phyloP scores from a whole-genome alignment of 164 flowering plant species.

The Malania oleifera region DNA sequence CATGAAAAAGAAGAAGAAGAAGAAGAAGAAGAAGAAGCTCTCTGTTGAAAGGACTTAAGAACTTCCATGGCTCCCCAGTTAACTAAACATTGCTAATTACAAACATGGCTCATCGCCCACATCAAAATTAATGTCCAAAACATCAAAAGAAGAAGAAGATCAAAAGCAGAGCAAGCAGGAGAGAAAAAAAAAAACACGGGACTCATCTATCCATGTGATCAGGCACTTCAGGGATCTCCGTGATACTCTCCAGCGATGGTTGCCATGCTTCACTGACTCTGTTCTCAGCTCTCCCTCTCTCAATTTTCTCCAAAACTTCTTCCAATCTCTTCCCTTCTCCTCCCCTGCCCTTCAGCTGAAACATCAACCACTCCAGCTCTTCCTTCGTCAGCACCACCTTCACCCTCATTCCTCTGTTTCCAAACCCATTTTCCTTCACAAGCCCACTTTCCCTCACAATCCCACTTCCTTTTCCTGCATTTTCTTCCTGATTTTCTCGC shows the following conservation, averaged over 20 bases:
- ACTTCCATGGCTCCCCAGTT: neutral
- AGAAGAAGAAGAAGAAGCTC: neutral
- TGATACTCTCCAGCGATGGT: slow-evolving; percentile 57
- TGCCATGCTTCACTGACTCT: slow-evolving; percentile 35
- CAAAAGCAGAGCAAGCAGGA: neutral
- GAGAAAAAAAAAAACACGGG: neutral
- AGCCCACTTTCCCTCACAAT: slow-evolving; percentile 5
- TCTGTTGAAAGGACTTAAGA: too few relatives aligned
- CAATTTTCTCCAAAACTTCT: slow-evolving; percentile 46
- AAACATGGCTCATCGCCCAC: neutral
- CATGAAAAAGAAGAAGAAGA: neutral
- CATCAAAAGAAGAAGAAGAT: neutral
- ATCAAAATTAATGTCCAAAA: neutral
- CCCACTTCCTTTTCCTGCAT: neutral
- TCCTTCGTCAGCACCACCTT: slow-evolving; percentile 59
- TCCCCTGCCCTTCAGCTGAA: slow-evolving; percentile 31
- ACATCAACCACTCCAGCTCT: slow-evolving; percentile 53
- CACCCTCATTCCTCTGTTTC: slow-evolving; percentile 30
- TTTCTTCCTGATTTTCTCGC: slow-evolving; percentile 3
- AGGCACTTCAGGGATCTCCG: slow-evolving; percentile 45
- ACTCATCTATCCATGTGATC: slow-evolving; percentile 35
- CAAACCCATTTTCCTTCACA: slow-evolving; percentile 6
- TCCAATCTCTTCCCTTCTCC: slow-evolving; percentile 41
- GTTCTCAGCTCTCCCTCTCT: slow-evolving; percentile 33
- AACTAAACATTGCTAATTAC: neutral